Evolutionary conservation across 352 stramenopile genomes (phyloP).

Genomic region (Phytopythium delawarense): DNA sequence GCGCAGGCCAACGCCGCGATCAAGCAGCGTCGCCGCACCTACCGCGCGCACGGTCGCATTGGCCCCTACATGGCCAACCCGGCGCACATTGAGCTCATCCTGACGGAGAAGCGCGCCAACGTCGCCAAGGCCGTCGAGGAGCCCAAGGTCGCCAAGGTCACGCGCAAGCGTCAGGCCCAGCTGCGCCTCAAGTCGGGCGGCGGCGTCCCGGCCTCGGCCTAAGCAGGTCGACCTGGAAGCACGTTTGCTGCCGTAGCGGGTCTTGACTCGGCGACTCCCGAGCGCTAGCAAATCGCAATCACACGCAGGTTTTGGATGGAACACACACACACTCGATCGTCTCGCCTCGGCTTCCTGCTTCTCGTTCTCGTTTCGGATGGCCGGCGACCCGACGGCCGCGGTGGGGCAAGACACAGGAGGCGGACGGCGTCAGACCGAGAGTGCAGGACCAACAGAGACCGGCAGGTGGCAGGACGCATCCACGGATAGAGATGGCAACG

Average conservation of each 20-base stretch:
- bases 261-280: constrained; percentile 5
- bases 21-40: constrained; percentile 98
- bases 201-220: constrained; percentile 70
- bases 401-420: not conserved
- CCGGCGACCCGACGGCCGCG: not conserved
- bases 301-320: constrained; percentile 7
- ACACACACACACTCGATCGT: not conserved
- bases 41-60: constrained; percentile 97
- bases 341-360: not conserved
- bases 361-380: constrained; percentile 3
- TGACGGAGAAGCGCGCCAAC: constrained; percentile 94
- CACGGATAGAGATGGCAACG: not conserved
- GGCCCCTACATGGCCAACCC: constrained; percentile 98
- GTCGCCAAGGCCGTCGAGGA: constrained; percentile 93
- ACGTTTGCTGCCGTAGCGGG: constrained; percentile 1
- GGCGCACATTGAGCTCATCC: constrained; percentile 99
- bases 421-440: not conserved
- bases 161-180: constrained; percentile 87
- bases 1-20: constrained; percentile 97
- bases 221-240: constrained; percentile 12
- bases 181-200: constrained; percentile 87
- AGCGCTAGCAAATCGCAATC: constrained; percentile 7
- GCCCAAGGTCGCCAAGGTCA: constrained; percentile 75
- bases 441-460: not conserved
- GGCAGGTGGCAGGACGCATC: not conserved